Percentiles rank a stretch among this genome's conserved stretches.
phyloP scores from a whole-genome alignment of 495 filamentous ascomycete species.

The Trichoderma reesei region DNA sequence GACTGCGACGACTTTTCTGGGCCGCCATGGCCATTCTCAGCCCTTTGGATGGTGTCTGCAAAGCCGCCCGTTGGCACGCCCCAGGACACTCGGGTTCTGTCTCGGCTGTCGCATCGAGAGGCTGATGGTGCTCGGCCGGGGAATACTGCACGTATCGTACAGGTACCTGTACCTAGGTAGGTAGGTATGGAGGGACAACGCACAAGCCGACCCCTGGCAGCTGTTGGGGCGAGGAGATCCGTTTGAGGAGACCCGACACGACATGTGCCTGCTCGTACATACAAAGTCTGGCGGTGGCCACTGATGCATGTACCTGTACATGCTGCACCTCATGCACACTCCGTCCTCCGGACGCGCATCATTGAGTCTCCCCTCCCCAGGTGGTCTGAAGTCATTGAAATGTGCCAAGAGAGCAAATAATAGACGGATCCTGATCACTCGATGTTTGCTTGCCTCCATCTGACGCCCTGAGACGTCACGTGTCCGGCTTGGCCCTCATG shows the following conservation, averaged over 20 bases:
- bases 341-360: too few relatives aligned
- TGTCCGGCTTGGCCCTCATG: too few relatives aligned
- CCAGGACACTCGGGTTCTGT: not conserved
- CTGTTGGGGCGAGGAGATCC: not conserved
- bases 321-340: too few relatives aligned
- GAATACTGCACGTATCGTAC: not conserved
- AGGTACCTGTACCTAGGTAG: too few relatives aligned
- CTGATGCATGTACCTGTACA: not conserved
- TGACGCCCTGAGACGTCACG: not conserved
- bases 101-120: not conserved
- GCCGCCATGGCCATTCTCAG: not conserved
- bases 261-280: too few relatives aligned
- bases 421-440: too few relatives aligned
- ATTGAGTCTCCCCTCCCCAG: too few relatives aligned
- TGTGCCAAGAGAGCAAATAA: too few relatives aligned
- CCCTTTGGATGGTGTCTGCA: not conserved
- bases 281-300: not conserved
- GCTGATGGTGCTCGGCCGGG: not conserved
- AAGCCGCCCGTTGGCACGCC: not conserved
- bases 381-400: too few relatives aligned
- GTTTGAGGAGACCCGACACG: not conserved
- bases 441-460: too few relatives aligned
- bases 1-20: too few relatives aligned
- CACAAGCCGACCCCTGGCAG: not conserved
- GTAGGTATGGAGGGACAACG: not conserved